Evolutionary conservation across 805 yeast species (phyloP), one percentile per base, ranked within the genome.

Genomic region (Ogataea neopini): DNA sequence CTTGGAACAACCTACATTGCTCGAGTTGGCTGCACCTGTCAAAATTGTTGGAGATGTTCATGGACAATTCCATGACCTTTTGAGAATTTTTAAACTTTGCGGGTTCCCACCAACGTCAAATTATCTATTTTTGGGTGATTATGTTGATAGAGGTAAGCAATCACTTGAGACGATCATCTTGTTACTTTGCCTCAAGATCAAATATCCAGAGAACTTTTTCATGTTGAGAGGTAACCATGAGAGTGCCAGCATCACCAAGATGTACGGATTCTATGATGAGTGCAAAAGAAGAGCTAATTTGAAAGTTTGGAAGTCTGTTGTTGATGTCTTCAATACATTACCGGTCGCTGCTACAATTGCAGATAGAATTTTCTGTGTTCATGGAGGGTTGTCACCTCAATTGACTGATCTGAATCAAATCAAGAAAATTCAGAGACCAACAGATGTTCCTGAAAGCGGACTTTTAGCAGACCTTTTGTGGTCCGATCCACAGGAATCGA

Each of bases 21-120:
- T 84, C 50, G 80, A 81, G 54, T 67, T 84, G 50, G 81, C 86
- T 1, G 85, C 94, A 0, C 91, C 94, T 0, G 92, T 86, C 3
- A 87, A 87, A 63, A 79, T 87, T 49, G 92, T 86, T 6, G 94
- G 94, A 36, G 90, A 88, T 67, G 84, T 87, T 46, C 94, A 87
- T 66, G 95, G 84, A 3, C 84, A 79, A 55, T 79, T 74, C 56
- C 66, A 69, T 53, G 84, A 79, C 60, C 69, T 79, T 52, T 61
- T 78, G 33, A 62, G 84, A 44, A 77, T 79, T 30, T 78, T 79
- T 62, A 76, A 77, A 57, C 65, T 73, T n/a, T 77, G 82, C 60
- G 84, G 84, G 0, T 79, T 74, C 50, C 84, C 84, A 2, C 84
- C 84, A 10, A 66, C 71, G 53, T 65, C 82, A 2, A 79, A 79